Percentiles rank a stretch among this genome's conserved stretches.
Evolutionary conservation across 2,329 filamentous ascomycete genomes (phyloP).

Genomic region (Colletotrichum sp.): DNA sequence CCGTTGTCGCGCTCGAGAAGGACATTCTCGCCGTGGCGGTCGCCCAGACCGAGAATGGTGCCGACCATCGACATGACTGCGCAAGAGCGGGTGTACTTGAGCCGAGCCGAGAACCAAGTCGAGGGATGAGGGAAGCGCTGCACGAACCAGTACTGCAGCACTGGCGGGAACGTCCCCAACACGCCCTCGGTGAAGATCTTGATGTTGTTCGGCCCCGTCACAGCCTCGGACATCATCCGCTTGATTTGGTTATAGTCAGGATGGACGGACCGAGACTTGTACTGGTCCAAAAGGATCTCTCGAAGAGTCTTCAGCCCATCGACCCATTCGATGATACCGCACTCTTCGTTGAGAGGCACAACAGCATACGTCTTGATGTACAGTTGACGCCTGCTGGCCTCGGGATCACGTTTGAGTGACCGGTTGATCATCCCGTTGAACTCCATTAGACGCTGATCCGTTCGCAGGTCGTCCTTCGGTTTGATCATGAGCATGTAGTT

Average conservation of each 20-base stretch:
- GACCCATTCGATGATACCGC: constrained; percentile 98
- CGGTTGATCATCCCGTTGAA: constrained; percentile 99
- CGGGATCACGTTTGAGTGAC: constrained; percentile 87
- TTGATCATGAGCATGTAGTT: constrained; percentile 93
- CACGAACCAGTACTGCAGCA: constrained; percentile 94
- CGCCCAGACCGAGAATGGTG: constrained; percentile 89
- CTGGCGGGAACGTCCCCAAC: constrained; percentile 73
- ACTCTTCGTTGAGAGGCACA: constrained; percentile 95
- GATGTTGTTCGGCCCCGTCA: constrained; percentile 61
- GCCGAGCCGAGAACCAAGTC: constrained; percentile 86
- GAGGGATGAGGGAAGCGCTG: constrained; percentile 93
- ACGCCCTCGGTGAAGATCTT: constrained; percentile 73
- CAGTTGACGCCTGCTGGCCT: constrained; percentile 86
- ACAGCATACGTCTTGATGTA: constrained; percentile 98
- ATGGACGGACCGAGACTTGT: constrained; percentile 73
- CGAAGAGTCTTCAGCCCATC: constrained; percentile 93
- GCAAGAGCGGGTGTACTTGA: constrained; percentile 90
- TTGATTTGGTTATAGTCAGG: constrained; percentile 73
- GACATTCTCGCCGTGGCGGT: constrained; percentile 97
- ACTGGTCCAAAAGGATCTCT: constrained; percentile 83
- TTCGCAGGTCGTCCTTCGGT: constrained; percentile 95
- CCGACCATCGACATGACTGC: constrained; percentile 99
- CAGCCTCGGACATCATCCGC: constrained; percentile 66
- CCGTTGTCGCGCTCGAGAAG: constrained; percentile 93
- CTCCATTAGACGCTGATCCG: constrained; percentile 98